Conservation (phyloP, 2,329 filamentous ascomycete species). For the Penicillium sp. region DNA sequence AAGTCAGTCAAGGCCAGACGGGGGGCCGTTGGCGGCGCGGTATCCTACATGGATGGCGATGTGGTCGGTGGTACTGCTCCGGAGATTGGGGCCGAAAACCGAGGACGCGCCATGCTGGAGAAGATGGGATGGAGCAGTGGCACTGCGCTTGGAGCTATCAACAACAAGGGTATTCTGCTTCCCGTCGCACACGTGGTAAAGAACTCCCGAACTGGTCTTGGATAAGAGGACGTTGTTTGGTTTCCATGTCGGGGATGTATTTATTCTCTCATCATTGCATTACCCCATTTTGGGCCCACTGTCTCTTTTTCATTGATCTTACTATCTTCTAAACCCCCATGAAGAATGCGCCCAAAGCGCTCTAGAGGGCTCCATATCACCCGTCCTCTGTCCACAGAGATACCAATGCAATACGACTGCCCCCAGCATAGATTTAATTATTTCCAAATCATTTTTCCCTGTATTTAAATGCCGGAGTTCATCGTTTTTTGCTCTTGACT, state of each 20-base stretch:
- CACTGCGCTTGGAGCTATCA: conserved; percentile 75
- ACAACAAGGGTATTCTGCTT: conserved; percentile 86
- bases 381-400: not conserved
- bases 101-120: conserved; percentile 82
- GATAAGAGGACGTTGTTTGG: conserved; percentile 37
- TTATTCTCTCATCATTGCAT: not conserved
- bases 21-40: conserved; percentile 50
- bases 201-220: conserved; percentile 80
- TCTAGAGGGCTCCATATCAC: not conserved
- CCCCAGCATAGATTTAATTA: not conserved
- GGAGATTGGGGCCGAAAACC: conserved; percentile 80
- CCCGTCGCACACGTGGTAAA: conserved; percentile 88
- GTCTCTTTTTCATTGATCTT: not conserved
- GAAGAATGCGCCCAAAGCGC: not conserved
- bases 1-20: conserved; percentile 33
- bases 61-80: conserved; percentile 83
- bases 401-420: not conserved
- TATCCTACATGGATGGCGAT: conserved; percentile 78
- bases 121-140: conserved; percentile 97
- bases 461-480: not conserved
- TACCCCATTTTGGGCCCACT: not conserved
- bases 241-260: not conserved
- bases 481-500: conserved; percentile 7
- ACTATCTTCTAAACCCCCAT: not conserved
- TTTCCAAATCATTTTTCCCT: not conserved